These are phyloP conservation scores for Gossypium gossypioides DNA, from an alignment of 441 rosid genomes.

Conservation along the genomic window DNA sequence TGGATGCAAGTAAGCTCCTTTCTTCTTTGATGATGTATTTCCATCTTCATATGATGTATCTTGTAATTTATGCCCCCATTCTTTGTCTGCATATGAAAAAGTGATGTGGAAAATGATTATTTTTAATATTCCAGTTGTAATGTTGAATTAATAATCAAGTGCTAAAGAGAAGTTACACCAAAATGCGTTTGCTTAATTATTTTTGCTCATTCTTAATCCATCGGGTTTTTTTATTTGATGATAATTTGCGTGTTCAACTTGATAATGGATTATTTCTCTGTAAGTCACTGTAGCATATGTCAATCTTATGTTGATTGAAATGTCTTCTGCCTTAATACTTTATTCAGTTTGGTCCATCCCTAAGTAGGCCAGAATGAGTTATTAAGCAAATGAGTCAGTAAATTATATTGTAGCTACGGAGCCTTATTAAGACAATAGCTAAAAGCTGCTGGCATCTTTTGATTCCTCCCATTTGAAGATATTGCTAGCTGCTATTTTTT, in stretches of 20 bases:
- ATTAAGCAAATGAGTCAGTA: neutral
- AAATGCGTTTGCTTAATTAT: neutral
- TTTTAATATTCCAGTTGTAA: neutral
- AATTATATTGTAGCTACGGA: neutral
- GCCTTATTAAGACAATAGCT: neutral
- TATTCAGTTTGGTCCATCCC: neutral
- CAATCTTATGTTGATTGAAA: neutral
- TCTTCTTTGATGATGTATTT: constrained; percentile 16
- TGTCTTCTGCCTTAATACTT: neutral
- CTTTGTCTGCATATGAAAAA: neutral
- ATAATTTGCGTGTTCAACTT: neutral
- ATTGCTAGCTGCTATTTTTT: neutral
- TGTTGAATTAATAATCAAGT: neutral
- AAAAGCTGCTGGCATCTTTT: neutral
- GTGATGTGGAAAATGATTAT: neutral
- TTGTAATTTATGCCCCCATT: neutral
- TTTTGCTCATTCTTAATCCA: neutral
- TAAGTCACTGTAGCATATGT: neutral
- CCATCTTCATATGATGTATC: neutral
- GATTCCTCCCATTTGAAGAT: neutral
- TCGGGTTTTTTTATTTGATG: neutral
- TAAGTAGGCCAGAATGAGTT: constrained; percentile 3
- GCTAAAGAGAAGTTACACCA: neutral
- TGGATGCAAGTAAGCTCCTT: constrained; percentile 70
- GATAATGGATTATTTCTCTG: neutral